Conservation (phyloP, 495 filamentous ascomycete genomes). For the Trichocladium antarcticum region DNA sequence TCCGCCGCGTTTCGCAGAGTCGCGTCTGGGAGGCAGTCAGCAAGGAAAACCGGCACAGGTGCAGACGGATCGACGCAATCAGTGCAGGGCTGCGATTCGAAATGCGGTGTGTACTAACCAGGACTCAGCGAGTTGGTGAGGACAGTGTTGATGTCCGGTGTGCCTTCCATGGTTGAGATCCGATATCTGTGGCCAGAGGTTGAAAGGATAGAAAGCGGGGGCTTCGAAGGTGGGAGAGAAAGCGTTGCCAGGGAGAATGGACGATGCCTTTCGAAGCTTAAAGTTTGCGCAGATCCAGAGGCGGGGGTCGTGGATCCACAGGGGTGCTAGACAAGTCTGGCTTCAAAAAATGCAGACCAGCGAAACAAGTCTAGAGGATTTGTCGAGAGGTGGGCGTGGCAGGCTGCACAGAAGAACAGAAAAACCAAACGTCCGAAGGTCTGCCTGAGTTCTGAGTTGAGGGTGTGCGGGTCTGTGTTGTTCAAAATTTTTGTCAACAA, state of each 20-base stretch:
- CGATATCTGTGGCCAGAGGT: conserved; percentile 15
- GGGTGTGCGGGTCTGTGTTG: conserved; percentile 20
- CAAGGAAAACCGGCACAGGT: conserved; percentile 8
- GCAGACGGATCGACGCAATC: conserved; percentile 14
- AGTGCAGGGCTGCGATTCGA: conserved; percentile 6
- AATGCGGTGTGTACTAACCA: conserved; percentile 46
- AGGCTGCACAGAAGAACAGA: not conserved
- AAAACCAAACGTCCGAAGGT: not conserved
- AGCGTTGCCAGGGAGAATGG: conserved; percentile 24
- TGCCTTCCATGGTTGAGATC: conserved; percentile 37
- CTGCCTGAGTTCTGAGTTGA: not conserved
- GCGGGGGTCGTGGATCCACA: conserved; percentile 24
- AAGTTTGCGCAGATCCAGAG: conserved; percentile 30
- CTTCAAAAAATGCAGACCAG: conserved; percentile 6
- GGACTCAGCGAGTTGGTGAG: conserved; percentile 84
- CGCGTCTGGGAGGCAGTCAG: conserved; percentile 52
- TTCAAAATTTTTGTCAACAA: conserved; percentile 29
- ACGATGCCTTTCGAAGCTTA: conserved; percentile 23
- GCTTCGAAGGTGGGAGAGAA: conserved; percentile 16
- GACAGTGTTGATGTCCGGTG: conserved; percentile 50
- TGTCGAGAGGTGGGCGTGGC: not conserved
- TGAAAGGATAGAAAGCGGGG: conserved; percentile 21
- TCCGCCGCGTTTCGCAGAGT: conserved; percentile 80
- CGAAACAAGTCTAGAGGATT: conserved; percentile 3
- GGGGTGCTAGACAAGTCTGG: conserved; percentile 14